Conservation (phyloP, 768 basidiomycete genomes). For the Suillus sp. region DNA sequence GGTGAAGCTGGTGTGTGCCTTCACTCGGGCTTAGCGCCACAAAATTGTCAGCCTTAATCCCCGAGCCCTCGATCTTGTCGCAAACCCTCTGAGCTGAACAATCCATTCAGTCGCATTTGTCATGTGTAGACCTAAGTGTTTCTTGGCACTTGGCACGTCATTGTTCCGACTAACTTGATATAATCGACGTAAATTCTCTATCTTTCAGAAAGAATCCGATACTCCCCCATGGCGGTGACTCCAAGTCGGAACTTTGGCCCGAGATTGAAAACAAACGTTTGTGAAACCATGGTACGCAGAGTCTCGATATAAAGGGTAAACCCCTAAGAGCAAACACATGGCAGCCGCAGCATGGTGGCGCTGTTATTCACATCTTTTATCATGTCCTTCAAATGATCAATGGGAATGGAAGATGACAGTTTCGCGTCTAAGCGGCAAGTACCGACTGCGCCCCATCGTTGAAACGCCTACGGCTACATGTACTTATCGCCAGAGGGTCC, state of each 20-base stretch:
- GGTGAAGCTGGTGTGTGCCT: background rate
- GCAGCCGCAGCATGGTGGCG: no score
- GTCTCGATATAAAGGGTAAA: background rate
- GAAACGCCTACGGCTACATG: no score
- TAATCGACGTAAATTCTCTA: no score
- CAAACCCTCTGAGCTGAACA: background rate
- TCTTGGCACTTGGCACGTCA: conserved; percentile 1
- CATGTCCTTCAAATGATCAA: no score
- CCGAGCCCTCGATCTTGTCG: background rate
- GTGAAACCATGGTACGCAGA: no score
- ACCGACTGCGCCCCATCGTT: no score
- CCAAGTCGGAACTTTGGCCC: background rate
- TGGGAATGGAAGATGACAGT: no score
- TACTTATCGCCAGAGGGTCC: background rate
- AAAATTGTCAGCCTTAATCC: background rate
- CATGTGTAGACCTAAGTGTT: background rate
- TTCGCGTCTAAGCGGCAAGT: background rate
- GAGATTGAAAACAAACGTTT: background rate
- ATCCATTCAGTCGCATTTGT: background rate
- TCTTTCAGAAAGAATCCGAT: background rate
- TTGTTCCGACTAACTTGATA: no score
- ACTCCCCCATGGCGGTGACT: background rate
- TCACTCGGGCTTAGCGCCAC: background rate
- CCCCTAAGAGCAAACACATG: background rate
- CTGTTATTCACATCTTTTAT: no score